Evolutionary conservation across 2,329 filamentous ascomycete genomes (phyloP).

Genomic region (Nigrospora oryzae): DNA sequence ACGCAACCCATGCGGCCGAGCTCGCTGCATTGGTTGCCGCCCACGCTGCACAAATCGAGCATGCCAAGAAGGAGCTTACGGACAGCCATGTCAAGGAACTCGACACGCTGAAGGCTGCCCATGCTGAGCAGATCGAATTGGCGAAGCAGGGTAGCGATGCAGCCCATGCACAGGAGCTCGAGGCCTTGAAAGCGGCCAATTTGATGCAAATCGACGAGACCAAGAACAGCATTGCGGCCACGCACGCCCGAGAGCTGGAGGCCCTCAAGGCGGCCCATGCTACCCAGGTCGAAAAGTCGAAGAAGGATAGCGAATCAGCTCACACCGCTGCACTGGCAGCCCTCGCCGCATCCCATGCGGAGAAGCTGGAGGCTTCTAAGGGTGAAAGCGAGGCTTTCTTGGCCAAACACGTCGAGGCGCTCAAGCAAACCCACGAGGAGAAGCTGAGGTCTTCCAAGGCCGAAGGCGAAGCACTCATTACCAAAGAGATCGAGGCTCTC

Average conservation of each 20-base stretch:
- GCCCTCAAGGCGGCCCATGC: slow-evolving; percentile 7
- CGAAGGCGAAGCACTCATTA: slow-evolving; percentile 10
- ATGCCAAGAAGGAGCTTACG: slow-evolving; percentile 4
- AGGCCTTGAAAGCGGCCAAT: slow-evolving; percentile 5
- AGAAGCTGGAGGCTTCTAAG: slow-evolving; percentile 16
- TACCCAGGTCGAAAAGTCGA: slow-evolving; percentile 11
- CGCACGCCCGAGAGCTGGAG: slow-evolving; percentile 5
- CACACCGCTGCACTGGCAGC: slow-evolving; percentile 15
- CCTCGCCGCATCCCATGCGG: slow-evolving; percentile 14
- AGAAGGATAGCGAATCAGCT: slow-evolving; percentile 9
- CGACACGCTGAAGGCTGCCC: slow-evolving; percentile 4
- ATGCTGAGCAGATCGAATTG: slow-evolving; percentile 2
- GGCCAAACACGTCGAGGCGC: neutral
- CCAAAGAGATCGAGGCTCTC: slow-evolving; percentile 14
- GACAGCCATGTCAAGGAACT: slow-evolving; percentile 6
- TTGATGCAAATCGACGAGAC: slow-evolving; percentile 4
- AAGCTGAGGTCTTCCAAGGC: slow-evolving; percentile 3
- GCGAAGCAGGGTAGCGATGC: slow-evolving; percentile 4
- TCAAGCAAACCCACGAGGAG: slow-evolving; percentile 1
- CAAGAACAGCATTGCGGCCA: slow-evolving; percentile 1
- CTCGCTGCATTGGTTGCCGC: slow-evolving; percentile 12
- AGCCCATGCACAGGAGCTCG: slow-evolving; percentile 7
- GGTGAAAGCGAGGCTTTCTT: slow-evolving; percentile 14
- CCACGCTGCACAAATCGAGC: slow-evolving; percentile 7
- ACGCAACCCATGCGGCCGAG: slow-evolving; percentile 15